phyloP scores from a whole-genome alignment of 2,329 filamentous ascomycete genomes.

The Mycocentrospora acerina region DNA sequence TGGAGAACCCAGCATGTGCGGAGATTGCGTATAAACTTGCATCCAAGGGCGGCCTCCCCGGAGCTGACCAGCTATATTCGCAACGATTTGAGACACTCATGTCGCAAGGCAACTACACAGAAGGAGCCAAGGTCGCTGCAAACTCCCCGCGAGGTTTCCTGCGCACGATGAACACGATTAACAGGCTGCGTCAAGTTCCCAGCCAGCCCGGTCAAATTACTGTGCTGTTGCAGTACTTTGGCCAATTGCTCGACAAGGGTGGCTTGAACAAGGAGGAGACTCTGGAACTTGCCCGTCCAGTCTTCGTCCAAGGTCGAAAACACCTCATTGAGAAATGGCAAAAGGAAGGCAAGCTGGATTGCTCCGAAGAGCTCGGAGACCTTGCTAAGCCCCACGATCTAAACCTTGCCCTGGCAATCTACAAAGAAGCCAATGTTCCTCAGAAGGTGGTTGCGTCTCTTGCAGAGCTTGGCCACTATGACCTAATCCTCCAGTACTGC shows the following conservation, averaged over 20 bases:
- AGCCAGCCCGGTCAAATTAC: constrained; percentile 84
- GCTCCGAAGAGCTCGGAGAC: constrained; percentile 95
- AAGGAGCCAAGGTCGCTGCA: constrained; percentile 93
- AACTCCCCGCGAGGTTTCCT: constrained; percentile 96
- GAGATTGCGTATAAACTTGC: constrained; percentile 95
- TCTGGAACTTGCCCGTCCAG: constrained; percentile 87
- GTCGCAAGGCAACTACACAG: constrained; percentile 74
- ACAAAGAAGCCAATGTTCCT: constrained; percentile 84
- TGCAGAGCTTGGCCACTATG: constrained; percentile 94
- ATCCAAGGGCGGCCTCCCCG: constrained; percentile 87
- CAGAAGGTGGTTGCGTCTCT: constrained; percentile 95
- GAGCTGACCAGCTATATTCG: constrained; percentile 89
- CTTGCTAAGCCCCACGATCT: constrained; percentile 88
- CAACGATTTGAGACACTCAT: constrained; percentile 91
- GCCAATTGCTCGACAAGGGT: constrained; percentile 94
- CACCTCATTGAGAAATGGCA: constrained; percentile 98
- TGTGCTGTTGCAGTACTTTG: constrained; percentile 95
- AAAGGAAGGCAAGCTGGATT: constrained; percentile 91
- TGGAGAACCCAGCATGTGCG: constrained; percentile 93
- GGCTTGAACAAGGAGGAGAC: constrained; percentile 90
- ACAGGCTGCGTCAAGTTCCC: constrained; percentile 87
- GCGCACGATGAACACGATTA: constrained; percentile 90
- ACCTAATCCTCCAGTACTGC: constrained; percentile 92
- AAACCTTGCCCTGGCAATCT: constrained; percentile 82
- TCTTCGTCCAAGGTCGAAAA: constrained; percentile 90